Conservation (phyloP, 305 asterid genomes). For the Solanum hybrid region DNA sequence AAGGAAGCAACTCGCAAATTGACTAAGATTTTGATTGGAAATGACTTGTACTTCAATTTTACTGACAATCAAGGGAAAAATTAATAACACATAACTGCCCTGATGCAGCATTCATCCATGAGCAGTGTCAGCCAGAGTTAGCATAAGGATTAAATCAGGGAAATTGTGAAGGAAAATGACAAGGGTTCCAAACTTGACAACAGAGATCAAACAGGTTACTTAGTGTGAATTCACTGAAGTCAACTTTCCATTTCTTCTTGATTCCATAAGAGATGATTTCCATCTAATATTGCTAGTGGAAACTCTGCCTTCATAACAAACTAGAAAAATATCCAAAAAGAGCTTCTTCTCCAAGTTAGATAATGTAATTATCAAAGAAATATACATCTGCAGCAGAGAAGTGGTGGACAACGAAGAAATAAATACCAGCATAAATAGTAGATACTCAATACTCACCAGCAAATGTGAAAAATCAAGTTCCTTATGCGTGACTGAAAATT, state of each 20-base stretch:
- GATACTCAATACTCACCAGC: constrained; percentile 47
- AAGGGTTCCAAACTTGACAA: not conserved
- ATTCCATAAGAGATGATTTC: not conserved
- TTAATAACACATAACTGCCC: not conserved
- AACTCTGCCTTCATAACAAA: not conserved
- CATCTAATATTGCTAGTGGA: not conserved
- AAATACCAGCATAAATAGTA: not conserved
- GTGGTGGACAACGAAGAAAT: not conserved
- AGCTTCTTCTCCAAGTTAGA: not conserved
- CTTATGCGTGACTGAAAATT: constrained; percentile 93
- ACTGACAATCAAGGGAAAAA: not conserved
- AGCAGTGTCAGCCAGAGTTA: not conserved
- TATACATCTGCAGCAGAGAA: not conserved
- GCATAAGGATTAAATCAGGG: not conserved
- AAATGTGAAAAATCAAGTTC: constrained; percentile 99
- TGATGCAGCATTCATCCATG: not conserved
- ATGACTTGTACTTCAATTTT: not conserved
- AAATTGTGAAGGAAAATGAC: not conserved
- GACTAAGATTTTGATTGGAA: not conserved
- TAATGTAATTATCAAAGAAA: not conserved
- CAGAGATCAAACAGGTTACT: not conserved
- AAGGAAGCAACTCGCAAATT: not conserved
- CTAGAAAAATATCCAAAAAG: not conserved
- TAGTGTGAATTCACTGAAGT: not conserved
- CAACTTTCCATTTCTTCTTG: not conserved